A percentile compares a stretch with the other conserved stretches of the same genome.
These are phyloP conservation scores for Dendrobium catenatum DNA, from an alignment of 106 monocot species.

Conservation along the genomic window DNA sequence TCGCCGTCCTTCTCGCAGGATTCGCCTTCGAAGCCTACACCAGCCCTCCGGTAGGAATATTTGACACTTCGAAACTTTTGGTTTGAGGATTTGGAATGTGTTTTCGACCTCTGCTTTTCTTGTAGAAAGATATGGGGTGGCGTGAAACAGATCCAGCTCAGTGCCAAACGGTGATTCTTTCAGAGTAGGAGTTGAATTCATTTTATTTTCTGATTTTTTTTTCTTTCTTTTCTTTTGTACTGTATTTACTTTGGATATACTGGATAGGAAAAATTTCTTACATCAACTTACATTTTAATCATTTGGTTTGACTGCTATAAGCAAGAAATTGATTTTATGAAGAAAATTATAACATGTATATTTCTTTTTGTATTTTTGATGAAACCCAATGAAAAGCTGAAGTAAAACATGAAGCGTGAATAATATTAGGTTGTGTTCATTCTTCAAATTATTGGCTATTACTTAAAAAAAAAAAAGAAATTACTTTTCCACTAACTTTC, in stretches of 20 bases:
- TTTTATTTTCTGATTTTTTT: neutral
- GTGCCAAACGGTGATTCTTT: constrained; percentile 89
- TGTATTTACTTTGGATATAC: neutral
- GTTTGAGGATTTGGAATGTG: neutral
- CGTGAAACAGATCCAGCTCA: constrained; percentile 68
- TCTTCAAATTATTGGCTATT: too few species aligned
- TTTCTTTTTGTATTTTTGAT: neutral
- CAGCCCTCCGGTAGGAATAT: constrained; percentile 54
- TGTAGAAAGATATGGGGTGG: constrained; percentile 59
- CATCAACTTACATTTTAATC: too few species aligned
- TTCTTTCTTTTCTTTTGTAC: neutral
- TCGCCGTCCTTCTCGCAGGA: constrained; percentile 88
- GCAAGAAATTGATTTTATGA: too few species aligned
- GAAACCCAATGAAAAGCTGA: too few species aligned
- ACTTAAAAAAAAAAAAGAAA: too few species aligned
- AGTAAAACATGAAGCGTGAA: too few species aligned
- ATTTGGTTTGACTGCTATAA: too few species aligned
- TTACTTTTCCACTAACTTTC: too few species aligned
- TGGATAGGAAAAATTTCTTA: neutral
- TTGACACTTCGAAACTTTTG: neutral
- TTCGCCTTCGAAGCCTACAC: constrained; percentile 94
- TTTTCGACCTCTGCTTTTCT: constrained; percentile 4
- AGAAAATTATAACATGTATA: too few species aligned
- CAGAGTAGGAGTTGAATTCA: constrained; percentile 43
- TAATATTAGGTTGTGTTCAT: too few species aligned